Conservation (phyloP, 345 rosid species). For the Geranium rotundifolium region DNA sequence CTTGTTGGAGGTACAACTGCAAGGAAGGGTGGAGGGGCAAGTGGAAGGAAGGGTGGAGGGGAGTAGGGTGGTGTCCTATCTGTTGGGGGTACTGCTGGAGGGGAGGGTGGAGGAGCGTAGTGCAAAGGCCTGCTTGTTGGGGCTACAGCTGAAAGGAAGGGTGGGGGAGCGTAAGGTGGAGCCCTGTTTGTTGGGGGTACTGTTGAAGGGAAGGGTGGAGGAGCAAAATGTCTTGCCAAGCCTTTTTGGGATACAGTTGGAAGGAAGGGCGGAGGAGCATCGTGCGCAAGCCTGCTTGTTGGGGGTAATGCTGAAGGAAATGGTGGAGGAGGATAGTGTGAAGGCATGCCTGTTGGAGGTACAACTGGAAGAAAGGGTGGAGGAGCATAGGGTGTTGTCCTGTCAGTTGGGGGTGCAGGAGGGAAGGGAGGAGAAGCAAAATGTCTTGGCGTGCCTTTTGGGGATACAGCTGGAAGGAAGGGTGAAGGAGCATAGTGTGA, state of each 20-base stretch:
- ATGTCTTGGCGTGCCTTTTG: constrained; percentile 20
- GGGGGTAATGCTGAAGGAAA: constrained; percentile 30
- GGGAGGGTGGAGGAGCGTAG: no score
- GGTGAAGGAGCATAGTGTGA: constrained; percentile 22
- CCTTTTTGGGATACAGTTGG: no score
- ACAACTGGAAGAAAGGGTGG: no score
- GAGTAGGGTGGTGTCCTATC: background rate
- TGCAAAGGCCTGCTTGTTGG: no score
- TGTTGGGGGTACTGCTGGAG: no score
- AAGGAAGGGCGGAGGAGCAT: constrained; percentile 34
- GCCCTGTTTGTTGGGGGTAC: no score
- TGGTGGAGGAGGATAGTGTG: background rate
- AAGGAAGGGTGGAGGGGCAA: constrained; percentile 8
- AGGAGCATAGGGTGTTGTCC: constrained; percentile 20
- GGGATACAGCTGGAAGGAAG: constrained; percentile 26
- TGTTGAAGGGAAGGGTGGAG: no score
- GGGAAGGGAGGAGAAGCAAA: constrained; percentile 34
- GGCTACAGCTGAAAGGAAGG: no score
- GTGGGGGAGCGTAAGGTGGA: no score
- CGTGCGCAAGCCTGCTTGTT: constrained; percentile 15
- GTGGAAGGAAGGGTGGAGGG: constrained; percentile 20
- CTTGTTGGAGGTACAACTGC: constrained; percentile 26
- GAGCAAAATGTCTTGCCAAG: no score
- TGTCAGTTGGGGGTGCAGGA: no score
- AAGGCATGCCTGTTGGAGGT: no score